Percentiles rank a stretch among this genome's conserved stretches.
Conservation (phyloP, 192 early-diverging fungal species). For the Coemansia sp. region DNA sequence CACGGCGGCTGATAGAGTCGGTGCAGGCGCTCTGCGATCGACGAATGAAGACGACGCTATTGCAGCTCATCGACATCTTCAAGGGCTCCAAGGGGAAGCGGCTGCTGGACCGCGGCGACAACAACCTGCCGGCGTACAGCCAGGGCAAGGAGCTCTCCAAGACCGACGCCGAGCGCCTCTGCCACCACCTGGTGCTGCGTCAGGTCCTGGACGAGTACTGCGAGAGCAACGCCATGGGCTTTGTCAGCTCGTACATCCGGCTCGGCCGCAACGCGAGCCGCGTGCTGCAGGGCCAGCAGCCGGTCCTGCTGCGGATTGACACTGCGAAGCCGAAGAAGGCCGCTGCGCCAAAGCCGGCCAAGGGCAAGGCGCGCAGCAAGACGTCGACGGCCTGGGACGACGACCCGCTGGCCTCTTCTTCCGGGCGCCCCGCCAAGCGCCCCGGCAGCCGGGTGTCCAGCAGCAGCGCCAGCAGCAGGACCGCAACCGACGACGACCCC, state of each 20-base stretch:
- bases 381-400: conserved; percentile 1
- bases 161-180: conserved; percentile 65
- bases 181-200: conserved; percentile 58
- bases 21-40: conserved; percentile 38
- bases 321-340: conserved; percentile 11
- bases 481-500: not conserved
- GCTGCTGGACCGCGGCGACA: conserved; percentile 50
- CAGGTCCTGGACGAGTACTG: conserved; percentile 61
- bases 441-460: not conserved
- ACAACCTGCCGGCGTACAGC: conserved; percentile 53
- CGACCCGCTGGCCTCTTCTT: not conserved
- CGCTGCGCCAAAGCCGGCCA: not conserved
- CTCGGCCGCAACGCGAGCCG: conserved; percentile 43
- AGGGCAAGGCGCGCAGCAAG: not conserved
- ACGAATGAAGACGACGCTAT: conserved; percentile 55
- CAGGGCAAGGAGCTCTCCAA: conserved; percentile 50
- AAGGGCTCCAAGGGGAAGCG: conserved; percentile 59
- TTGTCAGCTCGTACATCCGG: conserved; percentile 55
- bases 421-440: not conserved
- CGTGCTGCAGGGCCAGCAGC: conserved; percentile 47
- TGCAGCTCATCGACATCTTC: conserved; percentile 68
- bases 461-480: not conserved
- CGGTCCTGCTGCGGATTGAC: conserved; percentile 41
- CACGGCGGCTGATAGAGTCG: conserved; percentile 48
- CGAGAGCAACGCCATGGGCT: conserved; percentile 58